Percentiles rank a stretch among this genome's conserved stretches.
Evolutionary conservation across 2,329 filamentous ascomycete species (phyloP).

Genomic region (Hymenoscyphus occultus): DNA sequence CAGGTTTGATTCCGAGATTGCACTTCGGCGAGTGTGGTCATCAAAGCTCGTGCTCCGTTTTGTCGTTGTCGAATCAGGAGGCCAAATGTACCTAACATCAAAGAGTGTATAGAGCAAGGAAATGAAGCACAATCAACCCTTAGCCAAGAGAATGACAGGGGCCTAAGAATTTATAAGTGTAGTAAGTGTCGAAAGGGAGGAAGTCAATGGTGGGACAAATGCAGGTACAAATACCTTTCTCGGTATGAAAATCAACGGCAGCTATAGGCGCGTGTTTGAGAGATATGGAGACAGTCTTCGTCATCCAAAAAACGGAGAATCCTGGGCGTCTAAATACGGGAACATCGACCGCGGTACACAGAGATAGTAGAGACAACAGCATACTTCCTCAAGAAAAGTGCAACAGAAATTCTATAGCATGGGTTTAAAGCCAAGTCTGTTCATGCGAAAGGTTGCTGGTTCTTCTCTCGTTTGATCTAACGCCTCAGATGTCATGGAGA

Average conservation of each 20-base stretch:
- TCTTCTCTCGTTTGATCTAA: background rate
- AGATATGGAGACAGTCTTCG: background rate
- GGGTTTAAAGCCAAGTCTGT: background rate
- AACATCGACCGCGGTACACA: background rate
- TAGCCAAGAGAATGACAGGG: background rate
- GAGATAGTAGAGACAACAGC: background rate
- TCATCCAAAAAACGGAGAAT: background rate
- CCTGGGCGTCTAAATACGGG: background rate
- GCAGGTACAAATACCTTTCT: background rate
- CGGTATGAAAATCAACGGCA: background rate
- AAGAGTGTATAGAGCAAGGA: background rate
- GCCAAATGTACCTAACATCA: slow-evolving; percentile 16
- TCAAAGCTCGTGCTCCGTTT: slow-evolving; percentile 34
- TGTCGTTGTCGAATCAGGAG: slow-evolving; percentile 41
- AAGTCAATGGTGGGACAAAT: background rate
- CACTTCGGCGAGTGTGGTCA: slow-evolving; percentile 36
- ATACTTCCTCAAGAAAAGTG: background rate
- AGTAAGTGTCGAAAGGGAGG: background rate
- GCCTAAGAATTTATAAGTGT: background rate
- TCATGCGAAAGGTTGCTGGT: background rate
- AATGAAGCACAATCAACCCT: background rate
- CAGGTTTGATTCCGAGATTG: slow-evolving; percentile 37
- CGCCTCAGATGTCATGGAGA: background rate
- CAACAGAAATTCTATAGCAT: background rate
- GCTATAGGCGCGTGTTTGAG: background rate